Base-by-base conservation (phyloP, 495 filamentous ascomycete genomes). In the Penicillium angulare region DNA sequence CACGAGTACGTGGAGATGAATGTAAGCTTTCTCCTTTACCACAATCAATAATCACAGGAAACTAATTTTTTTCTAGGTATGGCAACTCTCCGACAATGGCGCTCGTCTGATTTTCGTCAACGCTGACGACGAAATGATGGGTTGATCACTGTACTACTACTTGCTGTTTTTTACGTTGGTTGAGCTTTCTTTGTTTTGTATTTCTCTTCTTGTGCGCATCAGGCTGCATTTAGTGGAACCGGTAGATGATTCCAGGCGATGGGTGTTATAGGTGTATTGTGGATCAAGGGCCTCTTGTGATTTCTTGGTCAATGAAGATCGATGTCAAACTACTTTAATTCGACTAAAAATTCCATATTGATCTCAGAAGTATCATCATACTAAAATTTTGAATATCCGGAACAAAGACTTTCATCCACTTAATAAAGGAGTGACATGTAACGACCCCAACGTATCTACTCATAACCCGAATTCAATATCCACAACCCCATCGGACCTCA, bases 81-180 rank as follows among this genome's bases (percentile, higher is more conserved):
- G 93, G 93, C 95, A 97, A 85, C 91, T 92, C 27, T 82, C 87
- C 40, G 88, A 84, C 35, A 87, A 92, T 54, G 90, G 90, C 9
- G 89, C 87, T 6, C 82, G 91, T 44, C 75, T 98, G 45, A 82
- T 97, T 20, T 97, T 97, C 64, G 76, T 88, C 47, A 82, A 84
- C 36, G 75, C 76, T 32, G 80, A 79, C 23, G 78, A 71, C 52
- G 79, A 83, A 47, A 82, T 84, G 73, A 80, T 79, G 38, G 58
- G 67, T 47, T 75, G 66, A 68, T 49, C n/a, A n/a, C n/a, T n/a
- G n/a, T n/a, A n/a, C n/a, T n/a, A n/a, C n/a, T n/a, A n/a, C n/a
- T 33, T 32, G 17, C 50, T 44, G 50, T 27, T 10, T 60, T 35
- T 21, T 53, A 41, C 27, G 45, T 58, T 44, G 32, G 43, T 35